phyloP scores from a whole-genome alignment of 192 early-diverging fungal species.

The Backusella circina region DNA sequence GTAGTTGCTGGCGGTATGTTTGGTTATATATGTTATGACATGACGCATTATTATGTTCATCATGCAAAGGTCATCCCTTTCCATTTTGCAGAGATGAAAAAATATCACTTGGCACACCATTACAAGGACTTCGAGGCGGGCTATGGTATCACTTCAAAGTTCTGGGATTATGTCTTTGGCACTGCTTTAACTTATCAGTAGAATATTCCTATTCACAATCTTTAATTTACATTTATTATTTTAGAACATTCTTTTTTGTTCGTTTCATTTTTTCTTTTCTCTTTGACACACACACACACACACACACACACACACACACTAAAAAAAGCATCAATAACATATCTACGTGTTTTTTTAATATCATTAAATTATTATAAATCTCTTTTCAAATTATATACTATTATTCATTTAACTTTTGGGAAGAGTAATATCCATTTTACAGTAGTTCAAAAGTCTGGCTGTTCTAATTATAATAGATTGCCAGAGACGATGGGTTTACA shows the following conservation, averaged over 20 bases:
- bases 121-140: conserved; percentile 87
- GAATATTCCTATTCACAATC: background rate
- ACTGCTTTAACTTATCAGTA: conserved; percentile 49
- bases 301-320: no score
- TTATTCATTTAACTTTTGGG: no score
- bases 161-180: conserved; percentile 86
- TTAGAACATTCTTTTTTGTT: background rate
- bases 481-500: no score
- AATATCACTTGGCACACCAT: conserved; percentile 93
- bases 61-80: conserved; percentile 73
- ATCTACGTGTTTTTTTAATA: no score
- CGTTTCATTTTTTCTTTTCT: background rate
- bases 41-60: conserved; percentile 93
- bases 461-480: no score
- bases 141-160: conserved; percentile 87
- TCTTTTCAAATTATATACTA: no score
- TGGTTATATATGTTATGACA: conserved; percentile 89
- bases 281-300: background rate
- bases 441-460: no score
- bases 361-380: no score
- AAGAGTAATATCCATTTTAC: no score
- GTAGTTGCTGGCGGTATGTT: conserved; percentile 69
- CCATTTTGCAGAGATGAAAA: conserved; percentile 85
- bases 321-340: no score
- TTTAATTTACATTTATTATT: background rate